These are phyloP conservation scores for Trichosporon asahii DNA, from an alignment of 1,284 basidiomycete species.

Conservation along the genomic window DNA sequence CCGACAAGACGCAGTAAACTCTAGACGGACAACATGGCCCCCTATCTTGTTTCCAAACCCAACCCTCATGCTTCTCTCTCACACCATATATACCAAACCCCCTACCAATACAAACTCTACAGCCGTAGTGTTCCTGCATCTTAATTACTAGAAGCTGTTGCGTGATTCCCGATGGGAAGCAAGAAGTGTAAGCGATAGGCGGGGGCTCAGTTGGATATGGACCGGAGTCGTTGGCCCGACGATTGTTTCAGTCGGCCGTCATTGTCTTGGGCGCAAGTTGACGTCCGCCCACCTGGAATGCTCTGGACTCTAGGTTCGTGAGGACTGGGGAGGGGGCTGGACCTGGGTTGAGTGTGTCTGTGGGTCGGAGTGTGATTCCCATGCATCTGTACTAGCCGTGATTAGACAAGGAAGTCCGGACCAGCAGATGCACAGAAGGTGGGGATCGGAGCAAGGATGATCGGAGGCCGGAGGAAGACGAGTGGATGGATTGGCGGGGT, in stretches of 20 bases:
- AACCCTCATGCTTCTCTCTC: background rate
- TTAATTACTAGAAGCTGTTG: background rate
- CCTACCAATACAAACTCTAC: background rate
- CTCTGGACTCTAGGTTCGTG: background rate
- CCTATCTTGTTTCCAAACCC: background rate
- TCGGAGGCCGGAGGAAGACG: background rate
- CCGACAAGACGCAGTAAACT: conserved; percentile 23
- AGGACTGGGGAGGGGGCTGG: background rate
- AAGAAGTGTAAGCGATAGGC: background rate
- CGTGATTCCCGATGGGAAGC: background rate
- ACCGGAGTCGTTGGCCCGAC: background rate
- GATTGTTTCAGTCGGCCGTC: background rate
- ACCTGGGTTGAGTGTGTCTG: no score
- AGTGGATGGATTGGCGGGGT: background rate
- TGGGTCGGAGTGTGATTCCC: background rate
- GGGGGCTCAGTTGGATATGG: background rate
- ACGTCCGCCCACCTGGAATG: background rate
- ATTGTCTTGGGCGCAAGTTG: background rate
- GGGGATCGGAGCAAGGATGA: background rate
- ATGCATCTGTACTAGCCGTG: background rate
- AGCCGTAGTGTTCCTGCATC: background rate
- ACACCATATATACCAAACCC: background rate
- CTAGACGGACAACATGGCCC: background rate
- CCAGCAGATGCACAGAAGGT: background rate
- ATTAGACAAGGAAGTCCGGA: background rate